These are phyloP conservation scores for Cyclanthera cordifolia DNA, from an alignment of 306 rosid species.

Conservation along the genomic window DNA sequence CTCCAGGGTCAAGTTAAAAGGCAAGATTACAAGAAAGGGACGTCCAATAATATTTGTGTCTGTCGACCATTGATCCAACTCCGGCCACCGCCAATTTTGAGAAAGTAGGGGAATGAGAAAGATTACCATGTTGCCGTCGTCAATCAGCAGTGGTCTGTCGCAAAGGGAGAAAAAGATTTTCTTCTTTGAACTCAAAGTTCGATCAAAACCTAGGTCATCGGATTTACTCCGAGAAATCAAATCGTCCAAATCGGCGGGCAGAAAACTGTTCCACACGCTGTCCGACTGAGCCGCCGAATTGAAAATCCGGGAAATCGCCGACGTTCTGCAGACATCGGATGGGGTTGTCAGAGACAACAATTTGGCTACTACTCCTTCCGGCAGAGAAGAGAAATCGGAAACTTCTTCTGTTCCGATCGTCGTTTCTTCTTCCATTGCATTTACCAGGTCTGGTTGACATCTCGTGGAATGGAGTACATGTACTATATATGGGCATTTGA, in stretches of 20 bases:
- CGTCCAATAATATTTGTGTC: neutral
- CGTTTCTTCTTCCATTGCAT: neutral
- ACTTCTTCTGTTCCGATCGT: neutral
- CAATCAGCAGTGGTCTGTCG: neutral
- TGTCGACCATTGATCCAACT: neutral
- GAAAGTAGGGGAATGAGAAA: neutral
- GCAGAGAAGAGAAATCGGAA: slow-evolving; percentile 2
- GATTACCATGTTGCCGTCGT: slow-evolving; percentile 6
- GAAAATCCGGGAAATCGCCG: slow-evolving; percentile 7
- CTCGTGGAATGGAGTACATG: too few species aligned
- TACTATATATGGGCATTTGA: too few species aligned
- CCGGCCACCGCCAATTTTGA: neutral
- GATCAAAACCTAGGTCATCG: neutral
- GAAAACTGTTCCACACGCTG: slow-evolving; percentile 11
- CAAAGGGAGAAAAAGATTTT: slow-evolving; percentile 1
- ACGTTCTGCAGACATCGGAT: neutral
- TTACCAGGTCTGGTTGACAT: neutral
- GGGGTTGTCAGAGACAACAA: slow-evolving; percentile 6
- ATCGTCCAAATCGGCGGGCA: slow-evolving; percentile 8
- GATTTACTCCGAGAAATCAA: neutral
- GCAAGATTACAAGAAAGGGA: neutral
- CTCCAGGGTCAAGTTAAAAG: too few species aligned
- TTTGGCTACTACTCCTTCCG: slow-evolving; percentile 13
- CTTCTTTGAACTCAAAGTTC: neutral
- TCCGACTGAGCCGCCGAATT: slow-evolving; percentile 12